Evolutionary conservation across 352 stramenopile species (phyloP).

Genomic region (Elongisporangium senticosum): DNA sequence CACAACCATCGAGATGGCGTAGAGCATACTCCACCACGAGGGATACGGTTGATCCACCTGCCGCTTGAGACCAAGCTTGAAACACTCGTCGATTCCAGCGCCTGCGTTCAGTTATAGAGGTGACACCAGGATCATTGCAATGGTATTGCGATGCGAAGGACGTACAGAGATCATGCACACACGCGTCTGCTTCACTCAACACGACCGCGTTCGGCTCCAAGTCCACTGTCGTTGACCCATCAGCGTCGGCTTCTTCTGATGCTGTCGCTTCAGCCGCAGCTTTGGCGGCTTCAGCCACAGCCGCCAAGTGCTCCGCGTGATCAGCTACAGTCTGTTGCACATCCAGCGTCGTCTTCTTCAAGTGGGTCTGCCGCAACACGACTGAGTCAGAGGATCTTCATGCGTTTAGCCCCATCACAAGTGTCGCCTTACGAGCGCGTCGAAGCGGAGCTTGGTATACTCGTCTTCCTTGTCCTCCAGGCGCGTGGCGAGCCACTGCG

Average conservation of each 20-base stretch:
- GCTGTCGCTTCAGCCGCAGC: constrained; percentile 7
- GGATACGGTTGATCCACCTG: constrained; percentile 31
- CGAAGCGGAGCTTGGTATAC: constrained; percentile 47
- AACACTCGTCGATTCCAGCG: constrained; percentile 48
- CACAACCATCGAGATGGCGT: constrained; percentile 65
- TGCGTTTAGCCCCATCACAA: neutral
- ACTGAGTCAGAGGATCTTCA: neutral
- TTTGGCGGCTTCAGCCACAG: constrained; percentile 14
- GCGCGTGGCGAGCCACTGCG: constrained; percentile 58
- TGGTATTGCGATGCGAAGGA: neutral
- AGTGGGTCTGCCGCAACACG: constrained; percentile 23
- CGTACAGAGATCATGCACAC: constrained; percentile 59
- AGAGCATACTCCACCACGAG: constrained; percentile 72
- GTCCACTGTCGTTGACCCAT: neutral
- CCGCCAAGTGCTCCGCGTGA: constrained; percentile 5
- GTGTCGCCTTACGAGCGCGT: constrained; percentile 44
- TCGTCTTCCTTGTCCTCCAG: constrained; percentile 49
- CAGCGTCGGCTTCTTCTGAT: constrained; percentile 8
- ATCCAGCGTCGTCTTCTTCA: constrained; percentile 68
- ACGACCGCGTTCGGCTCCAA: constrained; percentile 5
- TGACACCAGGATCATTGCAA: neutral
- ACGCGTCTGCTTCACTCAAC: constrained; percentile 50
- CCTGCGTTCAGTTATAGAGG: constrained; percentile 14
- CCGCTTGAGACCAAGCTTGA: constrained; percentile 52
- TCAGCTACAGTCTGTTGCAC: constrained; percentile 25